Percentiles rank a stretch among this genome's conserved stretches.
phyloP scores from a whole-genome alignment of 2,329 filamentous ascomycete genomes.

The Pseudogymnoascus sp. region DNA sequence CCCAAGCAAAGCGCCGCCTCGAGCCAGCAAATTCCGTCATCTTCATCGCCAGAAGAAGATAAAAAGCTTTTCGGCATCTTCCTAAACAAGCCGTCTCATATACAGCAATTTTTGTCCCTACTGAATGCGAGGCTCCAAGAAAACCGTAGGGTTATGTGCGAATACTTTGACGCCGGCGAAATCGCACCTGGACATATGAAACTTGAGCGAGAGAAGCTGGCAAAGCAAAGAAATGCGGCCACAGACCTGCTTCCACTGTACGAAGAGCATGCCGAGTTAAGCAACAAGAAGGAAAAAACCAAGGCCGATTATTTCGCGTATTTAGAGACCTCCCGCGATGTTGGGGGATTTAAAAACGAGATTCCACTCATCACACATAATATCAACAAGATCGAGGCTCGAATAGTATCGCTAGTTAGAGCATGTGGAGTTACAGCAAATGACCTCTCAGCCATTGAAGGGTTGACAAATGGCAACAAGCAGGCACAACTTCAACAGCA shows the following conservation, averaged over 20 bases:
- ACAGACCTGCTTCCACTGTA: neutral
- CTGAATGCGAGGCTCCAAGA: constrained; percentile 16
- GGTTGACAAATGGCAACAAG: neutral
- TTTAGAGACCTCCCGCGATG: neutral
- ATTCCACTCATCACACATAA: neutral
- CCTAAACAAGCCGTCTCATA: constrained; percentile 16
- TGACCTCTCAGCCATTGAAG: neutral
- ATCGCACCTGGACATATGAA: constrained; percentile 6
- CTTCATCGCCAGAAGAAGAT: constrained; percentile 19
- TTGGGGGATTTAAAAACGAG: neutral
- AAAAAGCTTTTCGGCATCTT: constrained; percentile 20
- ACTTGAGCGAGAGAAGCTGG: neutral
- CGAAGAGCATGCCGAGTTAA: constrained; percentile 3
- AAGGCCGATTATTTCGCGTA: constrained; percentile 2
- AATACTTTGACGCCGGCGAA: constrained; percentile 19
- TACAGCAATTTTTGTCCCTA: constrained; percentile 17
- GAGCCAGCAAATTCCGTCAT: constrained; percentile 17
- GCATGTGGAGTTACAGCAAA: neutral
- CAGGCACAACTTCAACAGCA: neutral
- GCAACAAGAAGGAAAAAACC: constrained; percentile 2
- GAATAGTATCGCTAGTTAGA: neutral
- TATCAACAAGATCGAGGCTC: neutral
- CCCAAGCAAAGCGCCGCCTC: constrained; percentile 9
- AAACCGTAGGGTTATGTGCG: constrained; percentile 16
- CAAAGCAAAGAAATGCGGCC: constrained; percentile 5